These are phyloP conservation scores for Echium plantagineum DNA, from an alignment of 257 asterid species.

Conservation along the genomic window DNA sequence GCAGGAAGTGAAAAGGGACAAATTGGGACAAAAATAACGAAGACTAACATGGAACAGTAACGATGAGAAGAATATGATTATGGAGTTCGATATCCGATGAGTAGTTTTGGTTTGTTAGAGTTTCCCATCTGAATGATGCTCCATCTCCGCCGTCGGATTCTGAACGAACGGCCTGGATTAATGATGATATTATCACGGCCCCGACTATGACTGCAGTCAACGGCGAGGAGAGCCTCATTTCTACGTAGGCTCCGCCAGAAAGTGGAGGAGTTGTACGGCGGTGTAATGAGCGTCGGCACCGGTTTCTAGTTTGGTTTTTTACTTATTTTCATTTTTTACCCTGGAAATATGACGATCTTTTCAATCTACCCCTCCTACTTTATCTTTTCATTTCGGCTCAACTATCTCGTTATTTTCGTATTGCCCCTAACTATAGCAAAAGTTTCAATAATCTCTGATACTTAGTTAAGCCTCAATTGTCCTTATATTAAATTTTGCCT, in stretches of 20 bases:
- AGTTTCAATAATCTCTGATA: too few relatives aligned
- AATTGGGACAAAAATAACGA: neutral
- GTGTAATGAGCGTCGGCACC: too few relatives aligned
- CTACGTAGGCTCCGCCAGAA: neutral
- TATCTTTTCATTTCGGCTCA: too few relatives aligned
- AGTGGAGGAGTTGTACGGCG: too few relatives aligned
- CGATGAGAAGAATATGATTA: constrained; percentile 54
- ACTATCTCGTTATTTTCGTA: too few relatives aligned
- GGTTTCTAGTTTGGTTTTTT: too few relatives aligned
- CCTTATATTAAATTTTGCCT: too few relatives aligned
- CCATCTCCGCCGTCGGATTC: constrained; percentile 15
- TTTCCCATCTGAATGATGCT: constrained; percentile 40
- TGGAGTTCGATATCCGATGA: constrained; percentile 64
- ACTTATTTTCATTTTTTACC: too few relatives aligned
- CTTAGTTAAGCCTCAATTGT: too few relatives aligned
- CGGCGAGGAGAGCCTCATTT: neutral
- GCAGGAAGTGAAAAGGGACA: neutral
- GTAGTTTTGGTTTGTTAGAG: constrained; percentile 46
- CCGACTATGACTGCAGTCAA: neutral
- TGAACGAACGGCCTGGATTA: constrained; percentile 8
- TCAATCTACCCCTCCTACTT: too few relatives aligned
- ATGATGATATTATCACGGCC: neutral
- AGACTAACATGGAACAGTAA: constrained; percentile 56
- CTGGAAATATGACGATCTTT: too few relatives aligned
- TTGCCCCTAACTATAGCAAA: too few relatives aligned